Base-by-base conservation (phyloP, 352 stramenopile genomes). In the Globisporangium cylindrosporum region DNA sequence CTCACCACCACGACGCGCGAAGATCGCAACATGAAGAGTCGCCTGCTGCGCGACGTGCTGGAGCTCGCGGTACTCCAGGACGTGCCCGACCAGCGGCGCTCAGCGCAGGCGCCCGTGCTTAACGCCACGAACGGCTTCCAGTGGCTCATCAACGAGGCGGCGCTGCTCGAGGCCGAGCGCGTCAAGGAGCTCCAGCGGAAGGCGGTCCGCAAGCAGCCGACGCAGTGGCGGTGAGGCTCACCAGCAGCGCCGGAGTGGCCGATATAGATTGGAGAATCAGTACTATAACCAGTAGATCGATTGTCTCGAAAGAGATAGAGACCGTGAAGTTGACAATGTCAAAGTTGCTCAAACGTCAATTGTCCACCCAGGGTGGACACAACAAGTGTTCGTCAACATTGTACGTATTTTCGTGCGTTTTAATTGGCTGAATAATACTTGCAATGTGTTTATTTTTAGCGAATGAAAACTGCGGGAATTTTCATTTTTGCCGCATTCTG, bases 1-100 rank as follows among this genome's bases (percentile, higher is more conserved):
- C 73, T 93, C 6, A 80, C 79, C 5, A 92, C 82, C 18, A 93
- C 86, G 3, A 92, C 86, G 20, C 72, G 59, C 49, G 81, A 90
- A 29, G 86, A 93, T 62, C 81, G 84, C 62, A 93, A 88, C 59
- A 92, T 93, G 84, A 93, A 93, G 68, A 88, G 78, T 56, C 74
- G 84, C 25, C 67, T 93, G 43, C 64, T 93, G 18, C 80, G 86
- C 27, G 84, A 93, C 49, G 84, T 93, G 25, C 68, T 93, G 2
- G 86, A 92, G 71, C 68, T 93, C 34, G 79, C 75, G 3, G 78
- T 93, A 4, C 66, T 77, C 32, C 59, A 77, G 7, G 82, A 91
- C 71, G 70, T 73, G 5, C 77, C 71, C 9, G 78, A 83, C 43
- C 73, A 85, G 63, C 80, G 80, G 20, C 78, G 80, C 15, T 69